Base-by-base conservation (phyloP, 345 rosid species). In the Crucihimalaya himalaica region DNA sequence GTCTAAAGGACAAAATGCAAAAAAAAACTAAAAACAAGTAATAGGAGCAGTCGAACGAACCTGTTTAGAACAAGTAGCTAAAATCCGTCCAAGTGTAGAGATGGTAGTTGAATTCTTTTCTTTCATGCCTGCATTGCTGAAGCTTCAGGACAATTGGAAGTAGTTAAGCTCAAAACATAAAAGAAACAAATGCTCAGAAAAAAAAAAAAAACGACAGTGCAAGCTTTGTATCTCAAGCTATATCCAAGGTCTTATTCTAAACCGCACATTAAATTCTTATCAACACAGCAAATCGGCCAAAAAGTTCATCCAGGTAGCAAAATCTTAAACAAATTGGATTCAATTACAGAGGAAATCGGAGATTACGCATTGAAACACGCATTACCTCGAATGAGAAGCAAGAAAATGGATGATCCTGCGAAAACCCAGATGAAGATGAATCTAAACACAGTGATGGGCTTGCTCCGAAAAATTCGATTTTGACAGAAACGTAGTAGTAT, bases 1-100 rank as follows among this genome's bases (percentile, higher is more conserved):
- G 6, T 28, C 21, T 35, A 18, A 68, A 39, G 20, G 29, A 63
- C 15, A 12, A n/a, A 15, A 18, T 46, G 5, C 15, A 10, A 47
- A 47, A 10, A 47, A 47, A 20, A 51, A 21, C 3, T 6, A 21
- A 9, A 21, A 53, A 54, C 14, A 28, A 72, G 66, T 42, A 9
- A 54, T 5, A 35, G 42, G 35, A 63, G 65, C 52, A 59, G 42
- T n/a, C 8, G 29, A 42, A 79, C 86, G 51, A 78, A 91, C 97
- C 98, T 89, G 94, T 1, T 83, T 83, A 48, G 93, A 72, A 80
- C 97, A 95, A 69, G 86, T 91, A n/a, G 78, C 82, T 80, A 91
- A 84, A 80, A 95, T 81, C 71, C 92, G 90, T 68, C 77, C 86
- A 29, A 91, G 88, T 54, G 81, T 66, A 28, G 97, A 86, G 31